Evolutionary conservation across 129 eudicot species (phyloP), one percentile per base, ranked within the genome.

Genomic region (Ambrosia trifida): DNA sequence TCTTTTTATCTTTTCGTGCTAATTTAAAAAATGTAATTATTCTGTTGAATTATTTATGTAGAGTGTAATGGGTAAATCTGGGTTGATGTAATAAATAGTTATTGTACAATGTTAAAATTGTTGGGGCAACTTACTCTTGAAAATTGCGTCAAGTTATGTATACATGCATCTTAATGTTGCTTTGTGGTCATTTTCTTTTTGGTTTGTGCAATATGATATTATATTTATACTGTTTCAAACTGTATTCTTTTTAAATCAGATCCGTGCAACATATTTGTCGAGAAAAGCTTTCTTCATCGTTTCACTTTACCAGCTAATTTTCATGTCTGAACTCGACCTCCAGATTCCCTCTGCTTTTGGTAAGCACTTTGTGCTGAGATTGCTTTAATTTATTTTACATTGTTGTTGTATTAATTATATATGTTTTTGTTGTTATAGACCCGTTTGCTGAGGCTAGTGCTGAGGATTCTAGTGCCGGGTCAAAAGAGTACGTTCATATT

Each of bases 291-390:
- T 17, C 64, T 59, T 52, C 66, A 54, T 17, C 30, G 12, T n/a
- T 72, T 56, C 38, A 74, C 59, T 51, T 58, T 70, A 64, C 72
- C 70, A 82, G 75, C 79, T 67, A 80, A 83, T 82, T 81, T 91
- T 91, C 97, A 91, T 91, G 97, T 91, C 97, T 91, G 97, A 91
- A 19, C 84, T 91, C 80, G 96, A 91, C 78, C 77, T 88, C 80
- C 96, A 86, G 76, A 77, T 78, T 73, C 97, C 97, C 38, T 73
- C 85, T 56, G 83, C 97, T 82, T 91, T 86, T 49, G 97, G 97
- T 91, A 79, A 72, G 89, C 35, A 24, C 44, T 4, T 33, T 74
- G 10, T 51, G 52, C 33, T 17, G 53, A 13, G 53, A 18, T 11
- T 31, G 50, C 24, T 5, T 3, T 14, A n/a, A 4, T 49, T 14